Conservation (phyloP, 176 grass and related monocot genomes). For the Phragmites australis region DNA sequence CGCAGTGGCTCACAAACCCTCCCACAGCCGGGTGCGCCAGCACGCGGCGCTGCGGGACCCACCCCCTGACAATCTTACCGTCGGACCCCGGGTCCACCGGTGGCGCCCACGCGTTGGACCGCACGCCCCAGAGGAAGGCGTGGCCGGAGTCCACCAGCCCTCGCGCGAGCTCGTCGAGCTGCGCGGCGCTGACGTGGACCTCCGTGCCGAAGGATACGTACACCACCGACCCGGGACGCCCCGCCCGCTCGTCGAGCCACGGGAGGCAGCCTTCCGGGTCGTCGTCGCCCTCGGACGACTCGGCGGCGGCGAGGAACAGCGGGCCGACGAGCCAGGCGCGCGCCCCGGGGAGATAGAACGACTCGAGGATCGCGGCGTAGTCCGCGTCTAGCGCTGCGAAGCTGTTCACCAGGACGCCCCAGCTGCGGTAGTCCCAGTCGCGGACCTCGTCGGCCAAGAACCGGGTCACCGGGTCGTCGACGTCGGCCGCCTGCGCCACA, state of each 20-base stretch:
- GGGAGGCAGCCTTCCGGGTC: slow-evolving; percentile 55
- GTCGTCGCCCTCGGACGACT: neutral
- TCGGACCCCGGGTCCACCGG: neutral
- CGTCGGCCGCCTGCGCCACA: slow-evolving; percentile 22
- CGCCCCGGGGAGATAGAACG: slow-evolving; percentile 38
- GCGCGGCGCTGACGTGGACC: no score
- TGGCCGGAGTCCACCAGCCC: slow-evolving; percentile 51
- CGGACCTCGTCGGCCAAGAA: slow-evolving; percentile 36
- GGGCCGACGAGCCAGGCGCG: slow-evolving; percentile 54
- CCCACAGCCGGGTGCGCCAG: slow-evolving; percentile 40
- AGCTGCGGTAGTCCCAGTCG: slow-evolving; percentile 34
- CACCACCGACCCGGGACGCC: slow-evolving; percentile 34
- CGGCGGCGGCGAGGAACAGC: slow-evolving; percentile 24
- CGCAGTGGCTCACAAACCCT: slow-evolving; percentile 67
- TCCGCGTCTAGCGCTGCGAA: slow-evolving; percentile 49
- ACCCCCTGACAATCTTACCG: slow-evolving; percentile 46
- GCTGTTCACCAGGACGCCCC: slow-evolving; percentile 66
- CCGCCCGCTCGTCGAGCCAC: slow-evolving; percentile 54
- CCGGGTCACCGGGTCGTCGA: slow-evolving; percentile 29
- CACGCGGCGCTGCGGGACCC: slow-evolving; percentile 57
- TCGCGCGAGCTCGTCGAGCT: slow-evolving; percentile 59
- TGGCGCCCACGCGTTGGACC: slow-evolving; percentile 44
- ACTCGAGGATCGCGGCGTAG: slow-evolving; percentile 41
- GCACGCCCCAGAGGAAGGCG: slow-evolving; percentile 63
- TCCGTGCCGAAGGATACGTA: slow-evolving; percentile 76